Evolutionary conservation across 2,329 filamentous ascomycete genomes (phyloP).

Genomic region (Chalara sp.): DNA sequence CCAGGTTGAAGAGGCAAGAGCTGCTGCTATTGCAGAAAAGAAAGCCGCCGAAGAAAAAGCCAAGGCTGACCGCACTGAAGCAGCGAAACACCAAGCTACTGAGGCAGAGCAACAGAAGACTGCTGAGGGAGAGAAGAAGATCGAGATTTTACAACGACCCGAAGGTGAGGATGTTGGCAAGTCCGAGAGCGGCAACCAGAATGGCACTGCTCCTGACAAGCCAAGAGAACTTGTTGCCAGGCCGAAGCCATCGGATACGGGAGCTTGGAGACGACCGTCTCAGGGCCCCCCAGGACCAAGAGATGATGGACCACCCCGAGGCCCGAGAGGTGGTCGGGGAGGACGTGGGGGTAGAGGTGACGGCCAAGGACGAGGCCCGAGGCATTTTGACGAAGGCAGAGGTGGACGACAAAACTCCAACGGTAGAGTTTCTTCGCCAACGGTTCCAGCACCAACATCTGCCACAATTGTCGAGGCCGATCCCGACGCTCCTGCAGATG

Average conservation of each 20-base stretch:
- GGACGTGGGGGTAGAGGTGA: slow-evolving; percentile 36
- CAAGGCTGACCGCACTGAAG: slow-evolving; percentile 56
- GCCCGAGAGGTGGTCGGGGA: slow-evolving; percentile 31
- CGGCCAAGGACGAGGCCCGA: slow-evolving; percentile 20
- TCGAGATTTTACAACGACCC: slow-evolving; percentile 23
- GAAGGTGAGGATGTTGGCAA: slow-evolving; percentile 25
- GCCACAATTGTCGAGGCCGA: neutral
- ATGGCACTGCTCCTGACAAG: slow-evolving; percentile 37
- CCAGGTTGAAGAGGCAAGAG: slow-evolving; percentile 82
- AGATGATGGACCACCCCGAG: slow-evolving; percentile 29
- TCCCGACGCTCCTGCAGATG: slow-evolving; percentile 37
- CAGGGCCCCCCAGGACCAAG: slow-evolving; percentile 31
- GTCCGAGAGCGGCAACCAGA: slow-evolving; percentile 27
- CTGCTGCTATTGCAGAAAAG: slow-evolving; percentile 70
- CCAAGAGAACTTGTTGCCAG: slow-evolving; percentile 42
- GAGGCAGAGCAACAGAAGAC: slow-evolving; percentile 26
- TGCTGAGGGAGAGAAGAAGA: slow-evolving; percentile 22
- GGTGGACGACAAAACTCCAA: slow-evolving; percentile 23
- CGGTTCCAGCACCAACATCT: slow-evolving; percentile 27
- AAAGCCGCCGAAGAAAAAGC: slow-evolving; percentile 57
- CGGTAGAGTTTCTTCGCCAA: slow-evolving; percentile 38
- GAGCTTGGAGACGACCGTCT: slow-evolving; percentile 52
- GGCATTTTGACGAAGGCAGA: slow-evolving; percentile 21
- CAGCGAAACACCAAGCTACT: slow-evolving; percentile 32
- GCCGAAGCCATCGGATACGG: slow-evolving; percentile 49